Percentiles rank a stretch among this genome's conserved stretches.
These are phyloP conservation scores for Cantharellus cinnabarinus DNA, from an alignment of 768 basidiomycete species.

Conservation along the genomic window DNA sequence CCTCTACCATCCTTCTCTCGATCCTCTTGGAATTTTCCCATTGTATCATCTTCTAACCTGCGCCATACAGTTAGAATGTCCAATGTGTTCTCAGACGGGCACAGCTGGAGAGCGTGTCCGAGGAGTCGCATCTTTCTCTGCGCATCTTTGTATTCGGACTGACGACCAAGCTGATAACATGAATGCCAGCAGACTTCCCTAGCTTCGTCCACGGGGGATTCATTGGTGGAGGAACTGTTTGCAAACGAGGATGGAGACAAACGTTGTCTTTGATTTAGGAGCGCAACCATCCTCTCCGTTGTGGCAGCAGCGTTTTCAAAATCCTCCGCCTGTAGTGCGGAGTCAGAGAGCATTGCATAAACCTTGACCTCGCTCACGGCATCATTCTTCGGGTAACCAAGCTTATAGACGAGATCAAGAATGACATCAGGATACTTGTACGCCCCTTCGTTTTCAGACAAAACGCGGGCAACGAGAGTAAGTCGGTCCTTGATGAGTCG, in stretches of 20 bases:
- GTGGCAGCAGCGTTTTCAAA: conserved; percentile 60
- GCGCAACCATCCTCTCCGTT: conserved; percentile 25
- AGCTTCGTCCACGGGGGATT: conserved; percentile 24
- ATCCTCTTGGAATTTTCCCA: neutral
- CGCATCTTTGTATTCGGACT: conserved; percentile 51
- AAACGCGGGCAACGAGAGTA: conserved; percentile 65
- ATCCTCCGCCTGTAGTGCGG: conserved; percentile 68
- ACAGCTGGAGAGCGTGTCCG: conserved; percentile 67
- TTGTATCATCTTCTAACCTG: conserved; percentile 35
- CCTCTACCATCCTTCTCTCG: conserved; percentile 22
- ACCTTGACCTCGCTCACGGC: conserved; percentile 58
- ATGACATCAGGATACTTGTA: conserved; percentile 87
- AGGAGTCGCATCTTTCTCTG: conserved; percentile 48
- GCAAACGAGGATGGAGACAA: neutral
- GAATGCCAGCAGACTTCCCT: conserved; percentile 78
- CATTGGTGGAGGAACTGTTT: neutral
- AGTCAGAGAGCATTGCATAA: conserved; percentile 78
- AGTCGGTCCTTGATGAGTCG: conserved; percentile 79
- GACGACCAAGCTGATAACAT: conserved; percentile 72
- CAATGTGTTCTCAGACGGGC: conserved; percentile 58
- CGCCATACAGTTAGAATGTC: conserved; percentile 67
- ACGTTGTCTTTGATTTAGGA: neutral
- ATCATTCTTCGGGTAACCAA: conserved; percentile 50
- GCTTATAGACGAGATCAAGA: conserved; percentile 72
- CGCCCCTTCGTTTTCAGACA: conserved; percentile 67